These are phyloP conservation scores for Cryphonectria radicalis DNA, from an alignment of 2,329 filamentous ascomycete genomes.

Conservation along the genomic window DNA sequence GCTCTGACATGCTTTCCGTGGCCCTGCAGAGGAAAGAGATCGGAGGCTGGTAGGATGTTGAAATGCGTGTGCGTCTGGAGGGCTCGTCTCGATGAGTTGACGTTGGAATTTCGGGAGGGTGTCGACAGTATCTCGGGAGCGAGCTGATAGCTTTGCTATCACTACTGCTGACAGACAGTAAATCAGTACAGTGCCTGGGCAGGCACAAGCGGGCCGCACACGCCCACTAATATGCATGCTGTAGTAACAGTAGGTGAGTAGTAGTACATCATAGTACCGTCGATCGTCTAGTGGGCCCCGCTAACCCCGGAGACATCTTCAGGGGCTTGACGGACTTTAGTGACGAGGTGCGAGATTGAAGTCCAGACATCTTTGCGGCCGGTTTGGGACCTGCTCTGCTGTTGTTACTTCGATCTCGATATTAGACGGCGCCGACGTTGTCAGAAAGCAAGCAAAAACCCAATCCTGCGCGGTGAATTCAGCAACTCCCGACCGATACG, in stretches of 20 bases:
- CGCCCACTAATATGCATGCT: constrained; percentile 5
- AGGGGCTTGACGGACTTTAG: constrained; percentile 23
- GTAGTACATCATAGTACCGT: constrained; percentile 7
- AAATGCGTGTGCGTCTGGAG: background rate
- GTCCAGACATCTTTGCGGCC: background rate
- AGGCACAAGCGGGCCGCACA: constrained; percentile 22
- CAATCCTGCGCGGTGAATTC: background rate
- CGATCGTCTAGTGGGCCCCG: constrained; percentile 11
- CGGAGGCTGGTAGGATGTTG: background rate
- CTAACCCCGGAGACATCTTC: constrained; percentile 16
- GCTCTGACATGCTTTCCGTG: constrained; percentile 36
- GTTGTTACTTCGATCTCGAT: background rate
- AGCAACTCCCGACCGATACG: background rate
- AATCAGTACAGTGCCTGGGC: background rate
- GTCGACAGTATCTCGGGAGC: background rate
- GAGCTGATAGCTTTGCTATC: constrained; percentile 12
- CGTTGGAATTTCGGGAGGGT: constrained; percentile 7
- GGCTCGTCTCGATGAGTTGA: background rate
- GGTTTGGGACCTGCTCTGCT: background rate
- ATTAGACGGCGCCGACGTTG: background rate
- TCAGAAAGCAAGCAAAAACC: background rate
- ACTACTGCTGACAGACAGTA: background rate
- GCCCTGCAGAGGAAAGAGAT: background rate
- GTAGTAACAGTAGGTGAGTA: background rate
- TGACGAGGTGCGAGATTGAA: constrained; percentile 12